Evolutionary conservation across 163 green algal genomes (phyloP).

Genomic region (Chloromonas sp.): DNA sequence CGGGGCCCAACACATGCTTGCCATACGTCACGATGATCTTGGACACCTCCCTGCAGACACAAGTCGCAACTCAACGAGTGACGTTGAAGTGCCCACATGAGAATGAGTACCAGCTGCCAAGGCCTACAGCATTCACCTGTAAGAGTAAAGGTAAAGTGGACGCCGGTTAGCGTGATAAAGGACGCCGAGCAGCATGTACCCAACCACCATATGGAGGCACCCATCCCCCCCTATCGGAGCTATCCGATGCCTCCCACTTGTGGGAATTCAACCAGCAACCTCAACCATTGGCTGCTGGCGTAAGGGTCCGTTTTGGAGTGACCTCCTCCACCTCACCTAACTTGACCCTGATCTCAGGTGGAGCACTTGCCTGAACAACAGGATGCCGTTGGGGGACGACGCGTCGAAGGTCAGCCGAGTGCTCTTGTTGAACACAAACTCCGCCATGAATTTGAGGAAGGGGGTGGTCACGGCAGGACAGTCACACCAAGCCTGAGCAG

Average conservation of each 20-base stretch:
- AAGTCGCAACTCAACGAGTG: neutral
- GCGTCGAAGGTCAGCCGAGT: conserved; percentile 92
- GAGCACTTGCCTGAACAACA: conserved; percentile 78
- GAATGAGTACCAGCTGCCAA: neutral
- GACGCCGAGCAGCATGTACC: no score
- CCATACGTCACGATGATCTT: conserved; percentile 86
- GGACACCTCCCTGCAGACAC: conserved; percentile 45
- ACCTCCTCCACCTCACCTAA: no score
- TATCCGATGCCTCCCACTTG: no score
- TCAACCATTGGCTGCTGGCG: no score
- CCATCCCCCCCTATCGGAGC: no score
- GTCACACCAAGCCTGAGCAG: conserved; percentile 72
- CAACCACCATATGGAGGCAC: no score
- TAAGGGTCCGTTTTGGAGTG: no score
- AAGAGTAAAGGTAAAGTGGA: no score
- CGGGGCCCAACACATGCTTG: conserved; percentile 39
- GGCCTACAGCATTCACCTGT: no score
- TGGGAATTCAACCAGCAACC: no score
- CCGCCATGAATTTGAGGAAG: conserved; percentile 93
- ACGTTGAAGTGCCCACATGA: neutral
- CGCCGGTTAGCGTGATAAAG: no score
- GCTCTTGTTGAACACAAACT: conserved; percentile 97
- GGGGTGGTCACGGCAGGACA: conserved; percentile 78
- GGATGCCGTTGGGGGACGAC: conserved; percentile 91
- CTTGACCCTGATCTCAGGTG: no score